phyloP scores from a whole-genome alignment of 257 asterid genomes.

The Pogostemon cablin region DNA sequence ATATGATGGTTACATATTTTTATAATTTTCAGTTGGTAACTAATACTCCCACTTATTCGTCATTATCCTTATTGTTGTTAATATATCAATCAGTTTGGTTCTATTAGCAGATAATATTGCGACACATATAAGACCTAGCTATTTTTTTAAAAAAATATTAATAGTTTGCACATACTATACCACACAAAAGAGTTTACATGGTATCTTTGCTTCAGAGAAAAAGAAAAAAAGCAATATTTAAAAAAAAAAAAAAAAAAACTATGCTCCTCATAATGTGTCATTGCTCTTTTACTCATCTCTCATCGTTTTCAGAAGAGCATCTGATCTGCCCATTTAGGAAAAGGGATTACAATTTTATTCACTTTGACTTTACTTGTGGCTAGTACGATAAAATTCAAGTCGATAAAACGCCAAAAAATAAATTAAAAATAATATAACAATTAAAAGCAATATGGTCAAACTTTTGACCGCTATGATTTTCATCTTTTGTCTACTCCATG shows the following conservation, averaged over 20 bases:
- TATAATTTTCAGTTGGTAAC: background rate
- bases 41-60: conserved; percentile 21
- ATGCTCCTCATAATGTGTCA: background rate
- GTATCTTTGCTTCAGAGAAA: background rate
- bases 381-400: conserved; percentile 14
- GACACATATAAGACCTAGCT: too few species aligned
- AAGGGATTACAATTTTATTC: conserved; percentile 30
- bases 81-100: conserved; percentile 36
- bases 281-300: background rate
- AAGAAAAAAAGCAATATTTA: background rate
- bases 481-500: conserved; percentile 26
- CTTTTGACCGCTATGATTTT: conserved; percentile 37
- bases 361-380: conserved; percentile 41
- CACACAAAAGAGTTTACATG: too few species aligned
- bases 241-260: background rate
- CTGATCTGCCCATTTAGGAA: conserved; percentile 35
- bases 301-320: conserved; percentile 42
- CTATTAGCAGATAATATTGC: background rate
- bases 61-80: conserved; percentile 4
- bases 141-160: too few species aligned
- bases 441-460: conserved; percentile 34
- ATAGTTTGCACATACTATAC: too few species aligned
- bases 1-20: background rate
- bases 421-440: background rate
- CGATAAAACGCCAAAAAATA: background rate